Base-by-base conservation (phyloP, 2,329 filamentous ascomycete species). In the Xylariaceae sp. region DNA sequence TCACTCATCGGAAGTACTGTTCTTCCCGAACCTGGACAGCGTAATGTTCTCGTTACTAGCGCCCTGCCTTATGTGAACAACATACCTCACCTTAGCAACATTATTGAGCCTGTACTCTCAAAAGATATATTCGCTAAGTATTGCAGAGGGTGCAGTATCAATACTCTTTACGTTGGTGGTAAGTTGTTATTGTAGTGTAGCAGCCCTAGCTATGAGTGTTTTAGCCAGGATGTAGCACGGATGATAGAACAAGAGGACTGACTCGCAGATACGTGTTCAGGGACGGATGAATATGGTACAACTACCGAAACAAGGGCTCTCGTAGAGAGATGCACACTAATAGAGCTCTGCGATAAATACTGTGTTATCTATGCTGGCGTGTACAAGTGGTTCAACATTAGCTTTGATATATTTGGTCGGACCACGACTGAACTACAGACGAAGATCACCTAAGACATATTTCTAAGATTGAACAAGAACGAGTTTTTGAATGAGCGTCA, bases 51-150 rank as follows among this genome's bases (percentile, higher is more conserved):
- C 10, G 43, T 58, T 32, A 57, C 50, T 26, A 79, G 76, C 50
- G 81, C 81, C 1, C 66, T 83, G 7, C 79, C 79, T 11, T 81
- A 81, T 57, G 80, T 82, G 53, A 82, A 82, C 70, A 82, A 82
- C 58, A 75, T 81, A 0, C 79, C 79, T 2, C 79, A 82, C 60
- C 65, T 82, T 45, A 79, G 77, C 44, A 79, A 79, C 62, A 71
- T 79, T 52, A 76, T 79, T 43, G 76, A 75, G 18, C 73, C 66
- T 8, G 79, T 81, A 1, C 72, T 81, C 26, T 80, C 76, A 11
- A 80, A 77, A 49, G 79, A 82, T 58, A 77, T 80, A 47, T 82
- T 70, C 53, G 64, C 62, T 35, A 53, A 53, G 26, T 59, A 35
- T 30, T 59, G 53, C 37, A 53, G 57, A 43, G 57, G 45, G 40